phyloP scores from a whole-genome alignment of 495 filamentous ascomycete genomes.

The Neurospora sp. region DNA sequence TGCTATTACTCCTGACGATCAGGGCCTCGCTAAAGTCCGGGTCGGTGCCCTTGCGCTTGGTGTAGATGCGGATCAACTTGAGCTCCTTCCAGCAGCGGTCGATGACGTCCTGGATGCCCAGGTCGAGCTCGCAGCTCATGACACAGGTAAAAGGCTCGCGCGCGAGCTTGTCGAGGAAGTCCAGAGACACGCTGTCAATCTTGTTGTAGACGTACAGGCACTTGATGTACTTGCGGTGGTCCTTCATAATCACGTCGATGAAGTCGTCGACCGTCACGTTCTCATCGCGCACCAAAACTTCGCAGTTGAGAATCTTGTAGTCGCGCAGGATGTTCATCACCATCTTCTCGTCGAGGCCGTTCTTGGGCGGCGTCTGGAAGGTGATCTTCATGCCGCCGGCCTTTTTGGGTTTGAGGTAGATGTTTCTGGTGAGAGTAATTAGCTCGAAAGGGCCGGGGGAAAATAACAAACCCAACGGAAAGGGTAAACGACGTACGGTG shows the following conservation, averaged over 20 bases:
- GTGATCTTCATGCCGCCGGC: conserved; percentile 98
- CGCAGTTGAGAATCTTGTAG: conserved; percentile 98
- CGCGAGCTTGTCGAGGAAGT: conserved; percentile 85
- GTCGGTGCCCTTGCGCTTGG: conserved; percentile 88
- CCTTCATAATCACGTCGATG: conserved; percentile 97
- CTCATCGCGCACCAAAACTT: conserved; percentile 91
- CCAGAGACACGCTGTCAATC: conserved; percentile 89
- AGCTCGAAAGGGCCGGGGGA: background rate
- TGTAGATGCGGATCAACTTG: conserved; percentile 85
- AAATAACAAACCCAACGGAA: background rate
- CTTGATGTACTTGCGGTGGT: conserved; percentile 92
- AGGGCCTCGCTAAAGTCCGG: conserved; percentile 89
- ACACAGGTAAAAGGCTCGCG: conserved; percentile 89
- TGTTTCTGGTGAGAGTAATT: conserved; percentile 52
- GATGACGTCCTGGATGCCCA: conserved; percentile 93
- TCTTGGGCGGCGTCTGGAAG: conserved; percentile 79
- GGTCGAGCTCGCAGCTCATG: conserved; percentile 96
- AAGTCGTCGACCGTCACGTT: conserved; percentile 95
- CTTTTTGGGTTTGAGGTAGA: conserved; percentile 96
- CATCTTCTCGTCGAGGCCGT: conserved; percentile 86
- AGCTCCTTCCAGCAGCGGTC: conserved; percentile 95
- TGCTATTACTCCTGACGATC: conserved; percentile 78
- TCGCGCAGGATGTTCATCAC: conserved; percentile 91
- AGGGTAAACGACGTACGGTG: conserved; percentile 54
- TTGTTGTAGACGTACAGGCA: conserved; percentile 99